A percentile compares a stretch with the other conserved stretches of the same genome.
Evolutionary conservation across 2,329 filamentous ascomycete species (phyloP).

Genomic region (Neoascochyta sp.): DNA sequence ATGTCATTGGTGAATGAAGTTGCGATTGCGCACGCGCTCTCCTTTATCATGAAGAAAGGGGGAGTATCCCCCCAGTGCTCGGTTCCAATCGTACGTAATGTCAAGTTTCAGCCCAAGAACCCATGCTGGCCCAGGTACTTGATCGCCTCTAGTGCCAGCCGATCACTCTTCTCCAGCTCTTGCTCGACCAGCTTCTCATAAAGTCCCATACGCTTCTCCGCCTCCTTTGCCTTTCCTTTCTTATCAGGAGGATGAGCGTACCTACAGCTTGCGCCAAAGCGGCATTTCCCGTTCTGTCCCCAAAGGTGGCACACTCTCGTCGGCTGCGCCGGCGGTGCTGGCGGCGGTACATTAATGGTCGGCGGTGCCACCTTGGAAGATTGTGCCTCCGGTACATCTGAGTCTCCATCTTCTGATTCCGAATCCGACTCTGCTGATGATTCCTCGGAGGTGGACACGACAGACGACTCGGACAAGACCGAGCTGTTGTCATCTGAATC

Average conservation of each 20-base stretch:
- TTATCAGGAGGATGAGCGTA: conserved; percentile 20
- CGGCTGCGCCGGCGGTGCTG: conserved; percentile 7
- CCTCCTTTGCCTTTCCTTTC: conserved; percentile 3
- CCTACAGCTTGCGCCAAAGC: conserved; percentile 22
- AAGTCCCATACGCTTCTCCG: conserved; percentile 18
- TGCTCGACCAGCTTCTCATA: conserved; percentile 43
- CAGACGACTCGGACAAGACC: conserved; percentile 25
- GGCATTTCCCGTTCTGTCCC: conserved; percentile 27
- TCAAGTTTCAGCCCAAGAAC: conserved; percentile 34
- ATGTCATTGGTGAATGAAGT: conserved; percentile 57
- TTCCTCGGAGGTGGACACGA: conserved; percentile 33
- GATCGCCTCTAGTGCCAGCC: conserved; percentile 44
- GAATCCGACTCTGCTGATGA: conserved; percentile 19
- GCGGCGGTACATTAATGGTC: conserved; percentile 13
- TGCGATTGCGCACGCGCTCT: no score
- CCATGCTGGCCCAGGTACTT: conserved; percentile 45
- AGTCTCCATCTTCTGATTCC: conserved; percentile 12
- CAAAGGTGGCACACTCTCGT: conserved; percentile 21
- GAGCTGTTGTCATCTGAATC: conserved; percentile 23
- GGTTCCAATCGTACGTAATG: neutral
- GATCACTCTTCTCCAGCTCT: conserved; percentile 43
- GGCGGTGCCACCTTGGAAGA: conserved; percentile 34
- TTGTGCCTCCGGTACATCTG: conserved; percentile 34
- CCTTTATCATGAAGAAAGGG: no score
- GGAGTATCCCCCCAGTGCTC: no score